Evolutionary conservation across 2,329 filamentous ascomycete genomes (phyloP).

Genomic region (Aspergillus carbonarius): DNA sequence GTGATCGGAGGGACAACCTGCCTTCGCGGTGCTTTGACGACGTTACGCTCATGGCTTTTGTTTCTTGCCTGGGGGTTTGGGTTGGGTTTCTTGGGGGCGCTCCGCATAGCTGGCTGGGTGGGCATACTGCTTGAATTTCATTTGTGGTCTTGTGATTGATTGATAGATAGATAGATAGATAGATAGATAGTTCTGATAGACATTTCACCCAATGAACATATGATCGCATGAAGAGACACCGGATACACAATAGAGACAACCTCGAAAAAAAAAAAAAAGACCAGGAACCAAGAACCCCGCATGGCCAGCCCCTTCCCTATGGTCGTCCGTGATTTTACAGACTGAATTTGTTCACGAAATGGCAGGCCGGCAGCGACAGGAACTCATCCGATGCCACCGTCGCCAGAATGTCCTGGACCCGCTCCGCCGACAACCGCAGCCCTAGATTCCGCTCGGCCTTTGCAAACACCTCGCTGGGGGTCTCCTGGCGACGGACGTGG

Average conservation of each 20-base stretch:
- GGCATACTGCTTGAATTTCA: background rate
- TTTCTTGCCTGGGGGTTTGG: background rate
- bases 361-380: background rate
- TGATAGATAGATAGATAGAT: background rate
- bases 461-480: background rate
- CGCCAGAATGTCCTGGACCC: background rate
- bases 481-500: background rate
- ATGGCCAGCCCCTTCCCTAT: too few species aligned
- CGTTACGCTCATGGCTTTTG: background rate
- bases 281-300: too few species aligned
- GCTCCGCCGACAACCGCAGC: background rate
- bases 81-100: background rate
- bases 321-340: background rate
- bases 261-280: background rate
- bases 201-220: background rate
- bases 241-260: too few species aligned
- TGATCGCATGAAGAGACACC: background rate
- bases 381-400: background rate
- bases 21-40: background rate
- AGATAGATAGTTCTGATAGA: background rate
- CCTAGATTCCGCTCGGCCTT: background rate
- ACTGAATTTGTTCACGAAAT: background rate
- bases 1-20: too few species aligned
- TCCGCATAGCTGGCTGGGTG: background rate
- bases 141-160: background rate